Conservation (phyloP, 768 basidiomycete genomes). For the Gloeopeniophorella convolvens region DNA sequence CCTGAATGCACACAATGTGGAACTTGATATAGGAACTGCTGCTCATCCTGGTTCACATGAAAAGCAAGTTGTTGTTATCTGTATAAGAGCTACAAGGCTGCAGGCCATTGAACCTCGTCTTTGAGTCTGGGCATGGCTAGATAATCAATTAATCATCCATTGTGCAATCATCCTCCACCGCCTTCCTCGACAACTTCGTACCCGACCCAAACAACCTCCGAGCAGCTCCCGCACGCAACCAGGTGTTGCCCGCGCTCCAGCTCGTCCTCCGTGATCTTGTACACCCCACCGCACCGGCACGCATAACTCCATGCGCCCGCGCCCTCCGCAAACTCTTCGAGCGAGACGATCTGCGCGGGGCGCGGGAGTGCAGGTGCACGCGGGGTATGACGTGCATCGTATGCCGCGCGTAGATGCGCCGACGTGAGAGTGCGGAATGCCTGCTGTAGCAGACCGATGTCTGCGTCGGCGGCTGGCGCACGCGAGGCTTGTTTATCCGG, state of each 20-base stretch:
- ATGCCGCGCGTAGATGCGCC: constrained; percentile 39
- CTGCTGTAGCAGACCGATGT: constrained; percentile 55
- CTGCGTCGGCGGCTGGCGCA: background rate
- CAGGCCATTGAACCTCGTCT: too few relatives aligned
- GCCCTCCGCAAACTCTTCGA: constrained; percentile 56
- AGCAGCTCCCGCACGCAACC: constrained; percentile 67
- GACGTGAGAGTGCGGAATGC: constrained; percentile 61
- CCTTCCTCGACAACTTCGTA: constrained; percentile 49
- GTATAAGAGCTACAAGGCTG: too few relatives aligned
- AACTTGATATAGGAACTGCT: too few relatives aligned
- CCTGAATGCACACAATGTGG: too few relatives aligned
- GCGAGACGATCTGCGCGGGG: constrained; percentile 71
- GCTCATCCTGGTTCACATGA: too few relatives aligned
- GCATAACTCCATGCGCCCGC: constrained; percentile 45
- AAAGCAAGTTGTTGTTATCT: too few relatives aligned
- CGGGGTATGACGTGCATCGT: constrained; percentile 35
- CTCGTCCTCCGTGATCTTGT: constrained; percentile 47
- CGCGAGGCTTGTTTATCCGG: constrained; percentile 45
- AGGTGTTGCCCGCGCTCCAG: constrained; percentile 72
- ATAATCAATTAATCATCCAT: too few relatives aligned
- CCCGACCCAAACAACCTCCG: constrained; percentile 82
- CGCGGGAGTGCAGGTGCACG: constrained; percentile 36
- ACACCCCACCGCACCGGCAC: constrained; percentile 72
- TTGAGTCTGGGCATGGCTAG: too few relatives aligned
- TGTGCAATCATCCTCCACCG: background rate